These are phyloP conservation scores for Dichotomopilus funicola DNA, from an alignment of 2,329 filamentous ascomycete species.

Conservation along the genomic window DNA sequence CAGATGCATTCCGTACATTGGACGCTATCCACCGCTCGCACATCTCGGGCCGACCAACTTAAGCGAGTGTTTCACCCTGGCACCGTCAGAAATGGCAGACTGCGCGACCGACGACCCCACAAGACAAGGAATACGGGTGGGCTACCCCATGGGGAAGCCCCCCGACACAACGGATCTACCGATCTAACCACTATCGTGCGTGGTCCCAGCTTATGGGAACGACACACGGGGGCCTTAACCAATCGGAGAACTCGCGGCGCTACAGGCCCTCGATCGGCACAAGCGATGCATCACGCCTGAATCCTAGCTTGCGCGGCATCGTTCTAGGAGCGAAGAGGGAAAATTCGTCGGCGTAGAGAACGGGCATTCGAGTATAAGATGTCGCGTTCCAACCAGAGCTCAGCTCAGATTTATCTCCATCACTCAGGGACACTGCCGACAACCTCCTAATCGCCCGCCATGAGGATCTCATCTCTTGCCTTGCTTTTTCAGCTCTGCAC, in stretches of 20 bases:
- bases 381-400: too few relatives aligned
- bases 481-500: neutral
- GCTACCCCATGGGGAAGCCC: neutral
- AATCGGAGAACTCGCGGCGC: too few relatives aligned
- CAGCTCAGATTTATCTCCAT: neutral
- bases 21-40: neutral
- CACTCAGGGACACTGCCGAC: neutral
- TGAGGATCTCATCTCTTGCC: neutral
- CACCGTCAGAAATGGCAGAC: neutral
- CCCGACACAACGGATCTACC: neutral
- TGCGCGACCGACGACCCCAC: neutral
- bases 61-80: neutral
- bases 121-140: neutral
- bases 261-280: too few relatives aligned
- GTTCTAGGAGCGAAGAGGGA: too few relatives aligned
- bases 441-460: neutral
- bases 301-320: too few relatives aligned
- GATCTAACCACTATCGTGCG: too few relatives aligned
- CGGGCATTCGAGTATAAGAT: too few relatives aligned
- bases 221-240: too few relatives aligned
- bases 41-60: neutral
- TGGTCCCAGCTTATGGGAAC: too few relatives aligned
- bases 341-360: too few relatives aligned
- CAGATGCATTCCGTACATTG: neutral
- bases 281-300: too few relatives aligned